Base-by-base conservation (phyloP, 2,329 filamentous ascomycete species). In the Acephala macrosclerotiorum region DNA sequence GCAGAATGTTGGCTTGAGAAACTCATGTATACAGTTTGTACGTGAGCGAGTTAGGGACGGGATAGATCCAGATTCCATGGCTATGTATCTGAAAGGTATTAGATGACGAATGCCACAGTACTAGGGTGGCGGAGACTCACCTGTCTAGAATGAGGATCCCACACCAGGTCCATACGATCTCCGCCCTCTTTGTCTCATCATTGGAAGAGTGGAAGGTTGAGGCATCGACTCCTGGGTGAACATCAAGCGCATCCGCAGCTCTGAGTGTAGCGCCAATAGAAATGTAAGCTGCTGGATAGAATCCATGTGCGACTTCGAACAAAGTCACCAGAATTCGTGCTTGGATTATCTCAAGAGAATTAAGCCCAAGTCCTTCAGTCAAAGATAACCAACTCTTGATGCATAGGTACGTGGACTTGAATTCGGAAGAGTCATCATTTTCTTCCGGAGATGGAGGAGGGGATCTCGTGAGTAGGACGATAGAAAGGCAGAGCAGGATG, bases 271-370 rank as follows among this genome's bases (percentile, higher is more conserved):
- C 60, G 51, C 64, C 70, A 63, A 70, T 70, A 14, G 66, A 70
- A 14, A 69, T 64, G 65, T 68, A 70, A 56, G 70, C 68, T 45
- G 70, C 67, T 14, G 64, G 65, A 26, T 72, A 66, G 40, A 68
- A 66, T 42, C 70, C 70, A 64, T 72, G 70, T 33, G 58, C 61
- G 35, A 67, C 64, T 60, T 72, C 70, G 42, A 72, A 72, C 55
- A 70, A 65, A 18, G 68, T 70, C 18, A 70, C 53, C 57, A 72
- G 55, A 60, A 69, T 61, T 51, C 67, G 68, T 38, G 68, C 61
- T 62, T 68, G 61, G 26, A 70, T 61, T 25, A 64, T 58, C 3
- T 59, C 38, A 42, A 66, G 36, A 56, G 68, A 70, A 49, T 70
- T 70, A n/a, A 68, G 53, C 42, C 67, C 68, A 59, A 68, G 49